Percentiles rank a stretch among this genome's conserved stretches.
Conservation (phyloP, 441 rosid species). For the Croton setiger region DNA sequence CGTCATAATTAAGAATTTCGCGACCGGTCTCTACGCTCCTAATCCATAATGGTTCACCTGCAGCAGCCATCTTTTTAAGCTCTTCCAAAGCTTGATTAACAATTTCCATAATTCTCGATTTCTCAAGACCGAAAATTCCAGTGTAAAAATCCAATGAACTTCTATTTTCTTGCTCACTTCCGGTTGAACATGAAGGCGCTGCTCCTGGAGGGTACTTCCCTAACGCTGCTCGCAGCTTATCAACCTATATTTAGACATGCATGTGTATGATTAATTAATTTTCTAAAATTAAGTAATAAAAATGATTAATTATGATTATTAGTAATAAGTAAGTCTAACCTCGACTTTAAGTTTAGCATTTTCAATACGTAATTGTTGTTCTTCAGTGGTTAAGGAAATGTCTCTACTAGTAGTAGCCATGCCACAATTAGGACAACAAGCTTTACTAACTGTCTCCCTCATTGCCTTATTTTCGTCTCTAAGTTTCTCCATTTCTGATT, state of each 20-base stretch:
- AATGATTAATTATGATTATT: background rate
- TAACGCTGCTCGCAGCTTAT: constrained; percentile 57
- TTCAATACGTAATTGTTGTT: constrained; percentile 72
- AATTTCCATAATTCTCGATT: constrained; percentile 64
- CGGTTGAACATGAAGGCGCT: constrained; percentile 63
- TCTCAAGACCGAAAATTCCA: constrained; percentile 81
- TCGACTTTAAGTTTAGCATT: constrained; percentile 86
- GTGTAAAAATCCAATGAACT: constrained; percentile 74
- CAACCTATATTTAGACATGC: constrained; percentile 36
- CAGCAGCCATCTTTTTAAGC: constrained; percentile 75
- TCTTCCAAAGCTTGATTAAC: constrained; percentile 82
- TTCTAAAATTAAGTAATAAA: background rate
- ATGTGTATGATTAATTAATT: background rate
- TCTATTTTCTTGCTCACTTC: constrained; percentile 52
- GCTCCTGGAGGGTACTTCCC: constrained; percentile 58
- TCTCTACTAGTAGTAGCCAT: constrained; percentile 51
- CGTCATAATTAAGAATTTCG: constrained; percentile 91
- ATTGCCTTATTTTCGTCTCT: constrained; percentile 80
- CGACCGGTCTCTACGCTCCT: constrained; percentile 88
- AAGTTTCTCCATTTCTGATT: constrained; percentile 80
- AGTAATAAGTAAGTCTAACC: constrained; percentile 20
- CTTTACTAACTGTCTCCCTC: constrained; percentile 75
- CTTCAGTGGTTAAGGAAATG: constrained; percentile 42
- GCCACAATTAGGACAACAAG: constrained; percentile 90
- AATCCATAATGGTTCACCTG: constrained; percentile 78